Conservation (phyloP, 2,329 filamentous ascomycete genomes). For the Byssoonygena ceratinophila region DNA sequence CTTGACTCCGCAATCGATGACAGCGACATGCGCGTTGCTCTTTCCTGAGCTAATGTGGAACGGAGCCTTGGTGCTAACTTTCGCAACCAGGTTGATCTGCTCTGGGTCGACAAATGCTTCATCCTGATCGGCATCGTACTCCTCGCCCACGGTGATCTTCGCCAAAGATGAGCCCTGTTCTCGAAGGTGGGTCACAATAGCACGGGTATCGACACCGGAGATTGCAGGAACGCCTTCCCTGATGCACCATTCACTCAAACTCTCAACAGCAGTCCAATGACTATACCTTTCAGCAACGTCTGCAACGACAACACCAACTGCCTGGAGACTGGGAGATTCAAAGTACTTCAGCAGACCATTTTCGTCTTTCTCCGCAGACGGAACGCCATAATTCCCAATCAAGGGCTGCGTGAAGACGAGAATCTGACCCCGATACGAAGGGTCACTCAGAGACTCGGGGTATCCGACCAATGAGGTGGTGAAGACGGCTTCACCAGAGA, state of each 20-base stretch:
- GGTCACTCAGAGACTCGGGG: slow-evolving; percentile 71
- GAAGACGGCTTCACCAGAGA: slow-evolving; percentile 96
- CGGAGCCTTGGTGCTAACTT: slow-evolving; percentile 94
- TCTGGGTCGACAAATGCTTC: slow-evolving; percentile 91
- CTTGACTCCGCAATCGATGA: slow-evolving; percentile 98
- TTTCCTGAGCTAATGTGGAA: slow-evolving; percentile 83
- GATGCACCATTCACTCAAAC: slow-evolving; percentile 84
- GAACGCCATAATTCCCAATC: slow-evolving; percentile 97
- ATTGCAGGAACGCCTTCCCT: slow-evolving; percentile 93
- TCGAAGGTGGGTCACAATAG: slow-evolving; percentile 87
- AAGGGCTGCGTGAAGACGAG: slow-evolving; percentile 96
- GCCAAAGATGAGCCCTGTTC: slow-evolving; percentile 95
- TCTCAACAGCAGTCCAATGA: slow-evolving; percentile 97
- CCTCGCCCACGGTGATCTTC: slow-evolving; percentile 86
- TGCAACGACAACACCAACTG: slow-evolving; percentile 86
- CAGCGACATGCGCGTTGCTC: slow-evolving; percentile 78
- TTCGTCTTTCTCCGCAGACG: slow-evolving; percentile 71
- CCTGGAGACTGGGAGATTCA: slow-evolving; percentile 95
- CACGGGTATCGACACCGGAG: slow-evolving; percentile 91
- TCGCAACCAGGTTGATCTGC: slow-evolving; percentile 91
- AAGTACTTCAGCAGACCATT: slow-evolving; percentile 94
- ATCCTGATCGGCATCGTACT: slow-evolving; percentile 97
- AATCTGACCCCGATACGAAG: slow-evolving; percentile 69
- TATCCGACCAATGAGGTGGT: slow-evolving; percentile 97
- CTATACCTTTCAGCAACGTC: slow-evolving; percentile 91